Percentiles rank a stretch among this genome's conserved stretches.
Conservation (phyloP, 2,329 filamentous ascomycete species). For the Graphilbum sp. region DNA sequence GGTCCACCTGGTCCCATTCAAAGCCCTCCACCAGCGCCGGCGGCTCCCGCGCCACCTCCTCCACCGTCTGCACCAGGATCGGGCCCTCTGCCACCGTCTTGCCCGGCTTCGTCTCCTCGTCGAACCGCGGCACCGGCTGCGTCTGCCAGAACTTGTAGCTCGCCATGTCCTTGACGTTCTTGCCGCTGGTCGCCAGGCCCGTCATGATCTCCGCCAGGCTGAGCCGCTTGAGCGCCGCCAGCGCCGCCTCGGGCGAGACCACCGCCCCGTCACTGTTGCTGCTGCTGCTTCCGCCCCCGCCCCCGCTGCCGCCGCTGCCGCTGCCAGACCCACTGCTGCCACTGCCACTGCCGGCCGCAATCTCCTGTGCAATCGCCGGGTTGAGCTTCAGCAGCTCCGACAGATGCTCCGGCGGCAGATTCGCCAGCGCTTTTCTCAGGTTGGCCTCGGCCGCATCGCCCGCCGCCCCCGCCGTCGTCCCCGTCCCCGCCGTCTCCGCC, state of each 20-base stretch:
- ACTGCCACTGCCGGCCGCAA: no score
- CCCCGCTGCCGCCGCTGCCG: no score
- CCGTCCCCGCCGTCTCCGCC: slow-evolving; percentile 40
- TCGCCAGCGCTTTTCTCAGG: slow-evolving; percentile 33
- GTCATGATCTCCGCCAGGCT: slow-evolving; percentile 59
- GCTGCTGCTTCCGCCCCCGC: no score
- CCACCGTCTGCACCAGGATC: slow-evolving; percentile 63
- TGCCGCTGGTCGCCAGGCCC: slow-evolving; percentile 57
- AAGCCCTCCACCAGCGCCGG: slow-evolving; percentile 65
- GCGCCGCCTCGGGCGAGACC: slow-evolving; percentile 23
- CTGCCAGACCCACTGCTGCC: no score
- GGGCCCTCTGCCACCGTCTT: slow-evolving; percentile 57
- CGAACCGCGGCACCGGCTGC: slow-evolving; percentile 82
- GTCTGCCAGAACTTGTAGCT: slow-evolving; percentile 98
- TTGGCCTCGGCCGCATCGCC: slow-evolving; percentile 16
- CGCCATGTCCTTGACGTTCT: slow-evolving; percentile 91
- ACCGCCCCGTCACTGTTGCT: slow-evolving; percentile 12
- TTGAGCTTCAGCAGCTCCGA: slow-evolving; percentile 55
- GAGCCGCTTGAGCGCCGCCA: slow-evolving; percentile 42
- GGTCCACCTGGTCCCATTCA: slow-evolving; percentile 85
- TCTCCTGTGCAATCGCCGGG: slow-evolving; percentile 51
- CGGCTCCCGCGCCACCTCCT: slow-evolving; percentile 64
- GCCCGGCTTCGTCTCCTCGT: slow-evolving; percentile 21
- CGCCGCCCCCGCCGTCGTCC: slow-evolving; percentile 15
- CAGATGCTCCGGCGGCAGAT: slow-evolving; percentile 39